Base-by-base conservation (phyloP, 1,284 basidiomycete genomes). In the Marasmius tenuissimus region DNA sequence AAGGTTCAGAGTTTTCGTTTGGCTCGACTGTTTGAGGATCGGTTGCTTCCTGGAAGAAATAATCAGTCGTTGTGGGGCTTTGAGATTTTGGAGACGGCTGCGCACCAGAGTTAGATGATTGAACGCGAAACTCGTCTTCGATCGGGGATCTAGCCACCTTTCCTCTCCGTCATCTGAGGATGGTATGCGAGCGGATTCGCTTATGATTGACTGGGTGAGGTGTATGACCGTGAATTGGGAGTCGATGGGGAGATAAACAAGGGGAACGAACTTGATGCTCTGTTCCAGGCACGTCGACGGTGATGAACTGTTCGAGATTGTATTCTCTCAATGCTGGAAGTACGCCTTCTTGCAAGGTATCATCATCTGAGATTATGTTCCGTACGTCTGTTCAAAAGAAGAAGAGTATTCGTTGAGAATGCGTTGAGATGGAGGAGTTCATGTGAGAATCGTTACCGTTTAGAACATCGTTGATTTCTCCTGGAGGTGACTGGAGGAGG, bases 391-490 rank as follows among this genome's bases (percentile, higher is more conserved):
- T 57, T 47, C 45, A 20, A 47, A n/a, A 47, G 16, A 45, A 59
- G 40, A 22, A 51, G 48, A 27, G 27, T 27, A 27, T 27, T 27
- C 27, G 27, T 27, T 27, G 27, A 27, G 14, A 35, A 9, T 2
- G 9, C 16, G 52, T 57, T 35, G 27, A 51, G 37, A 18, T 22
- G 20, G 10, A 47, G 50, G 4, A 57, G 6, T 45, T 34, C 40
- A 11, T n/a, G 37, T 34, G 27, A 57, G 57, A 64, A 66, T 51
- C 63, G 60, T 40, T 65, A 92, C 92, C 94, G 71, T 93, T 94
- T 62, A 97, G 83, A 33, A 97, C 94, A 77, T 97, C 95, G 73
- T 96, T 97, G 69, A 97, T 95, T 78, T 98, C 93, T 58, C 96
- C 96, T 0, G 96, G 96, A 12, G 96, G 96, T 1, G 93, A 88